Conservation (phyloP, 805 yeast genomes). For the Lachancea fermentati region DNA sequence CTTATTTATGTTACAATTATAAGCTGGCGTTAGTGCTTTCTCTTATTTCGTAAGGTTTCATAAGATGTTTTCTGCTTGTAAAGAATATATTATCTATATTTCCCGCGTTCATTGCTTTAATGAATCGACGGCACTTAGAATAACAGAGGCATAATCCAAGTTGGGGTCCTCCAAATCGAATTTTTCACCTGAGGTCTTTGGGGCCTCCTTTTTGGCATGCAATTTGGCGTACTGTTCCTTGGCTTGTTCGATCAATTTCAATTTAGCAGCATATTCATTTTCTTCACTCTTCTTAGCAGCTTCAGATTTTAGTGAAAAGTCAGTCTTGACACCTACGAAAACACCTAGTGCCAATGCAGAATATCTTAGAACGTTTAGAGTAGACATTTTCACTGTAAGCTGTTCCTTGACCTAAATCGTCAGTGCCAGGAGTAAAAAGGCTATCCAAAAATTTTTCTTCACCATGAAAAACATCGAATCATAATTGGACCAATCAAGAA, state of each 20-base stretch:
- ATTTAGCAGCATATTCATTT: slow-evolving; percentile 55
- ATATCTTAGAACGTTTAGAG: slow-evolving; percentile 77
- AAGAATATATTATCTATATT: neutral
- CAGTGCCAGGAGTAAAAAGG: neutral
- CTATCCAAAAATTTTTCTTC: neutral
- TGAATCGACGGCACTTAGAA: slow-evolving; percentile 59
- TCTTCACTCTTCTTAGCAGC: slow-evolving; percentile 55
- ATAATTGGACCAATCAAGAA: neutral
- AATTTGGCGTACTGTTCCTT: slow-evolving; percentile 79
- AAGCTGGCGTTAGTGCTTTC: neutral
- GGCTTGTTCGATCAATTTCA: slow-evolving; percentile 79
- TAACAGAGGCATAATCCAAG: slow-evolving; percentile 72
- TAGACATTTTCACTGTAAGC: slow-evolving; percentile 36
- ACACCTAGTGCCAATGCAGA: slow-evolving; percentile 85
- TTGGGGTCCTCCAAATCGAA: slow-evolving; percentile 83
- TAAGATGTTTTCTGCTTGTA: neutral
- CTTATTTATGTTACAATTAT: neutral
- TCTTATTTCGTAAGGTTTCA: neutral
- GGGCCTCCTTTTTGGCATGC: slow-evolving; percentile 38
- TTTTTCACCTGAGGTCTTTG: slow-evolving; percentile 39
- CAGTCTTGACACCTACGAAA: slow-evolving; percentile 82
- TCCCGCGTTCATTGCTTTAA: slow-evolving; percentile 29
- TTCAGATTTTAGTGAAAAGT: slow-evolving; percentile 56
- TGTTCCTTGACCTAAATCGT: neutral
- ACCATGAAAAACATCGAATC: neutral